Evolutionary conservation across 495 filamentous ascomycete species (phyloP), one percentile per base, ranked within the genome.

Genomic region (Chaetomium fimeti): DNA sequence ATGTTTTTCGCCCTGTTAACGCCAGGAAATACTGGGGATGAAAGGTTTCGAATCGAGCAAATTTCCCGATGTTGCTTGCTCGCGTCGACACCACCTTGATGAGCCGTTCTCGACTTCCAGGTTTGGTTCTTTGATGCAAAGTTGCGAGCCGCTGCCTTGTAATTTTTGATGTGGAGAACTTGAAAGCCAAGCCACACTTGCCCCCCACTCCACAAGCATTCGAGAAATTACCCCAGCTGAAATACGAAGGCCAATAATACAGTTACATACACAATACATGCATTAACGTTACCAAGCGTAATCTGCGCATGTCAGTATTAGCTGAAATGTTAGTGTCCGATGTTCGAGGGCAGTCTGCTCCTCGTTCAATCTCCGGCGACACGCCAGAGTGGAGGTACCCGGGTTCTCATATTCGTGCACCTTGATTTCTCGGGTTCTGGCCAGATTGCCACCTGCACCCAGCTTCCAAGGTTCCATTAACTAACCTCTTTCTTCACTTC

Each of bases 391-490:
- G 32, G 32, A 36, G 32, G 32, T 36, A 36, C 32, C 32, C 32
- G 32, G 32, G 32, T 36, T 36, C 32, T 36, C 32, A 36, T 36
- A 5, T 36, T 36, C 32, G 32, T 36, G 28, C 32, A 20, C 40
- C 40, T 43, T 27, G 11, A 3, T 64, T 43, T 57, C n/a, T n/a
- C 27, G 42, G 32, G 32, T 65, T 68, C 62, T 68, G 66, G 66
- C 62, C 66, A 68, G 57, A 62, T 68, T 68, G 66, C 66, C 66
- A 64, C 51, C 64, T 60, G 47, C 24, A 36, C 28, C 18, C 16
- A 62, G 36, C 38, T 48, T 49, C 16, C 60, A 27, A 28, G 48
- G 3, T 52, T 40, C 24, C 38, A 29, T 42, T 53, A 13, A 3
- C 12, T 32, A 36, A 5, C 29, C 60, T 55, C 40, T 15, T 55